phyloP scores from a whole-genome alignment of 441 rosid species.

The Populus hybrid region DNA sequence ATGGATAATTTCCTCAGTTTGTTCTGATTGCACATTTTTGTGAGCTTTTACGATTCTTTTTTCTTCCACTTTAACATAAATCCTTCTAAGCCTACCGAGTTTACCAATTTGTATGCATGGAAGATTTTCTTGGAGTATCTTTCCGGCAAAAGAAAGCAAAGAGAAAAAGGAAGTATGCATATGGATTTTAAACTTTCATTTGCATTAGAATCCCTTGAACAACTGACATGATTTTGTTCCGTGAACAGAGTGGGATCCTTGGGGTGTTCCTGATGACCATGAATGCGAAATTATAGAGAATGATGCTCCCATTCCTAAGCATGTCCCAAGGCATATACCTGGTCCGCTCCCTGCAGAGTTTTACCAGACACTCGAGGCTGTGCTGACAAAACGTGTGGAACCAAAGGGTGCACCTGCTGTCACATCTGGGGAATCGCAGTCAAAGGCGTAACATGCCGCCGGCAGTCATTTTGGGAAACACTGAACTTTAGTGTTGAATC shows the following conservation, averaged over 20 bases:
- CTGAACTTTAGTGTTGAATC: constrained; percentile 4
- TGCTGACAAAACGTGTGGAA: constrained; percentile 19
- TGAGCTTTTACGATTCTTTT: background rate
- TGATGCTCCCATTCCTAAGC: constrained; percentile 83
- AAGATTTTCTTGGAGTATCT: background rate
- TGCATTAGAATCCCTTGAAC: background rate
- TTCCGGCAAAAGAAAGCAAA: background rate
- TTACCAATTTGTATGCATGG: background rate
- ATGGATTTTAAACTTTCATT: background rate
- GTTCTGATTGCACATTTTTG: background rate
- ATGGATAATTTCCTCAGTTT: background rate
- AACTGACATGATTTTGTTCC: background rate
- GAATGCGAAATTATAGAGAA: constrained; percentile 83
- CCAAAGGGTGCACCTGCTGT: constrained; percentile 44
- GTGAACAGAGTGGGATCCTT: constrained; percentile 82
- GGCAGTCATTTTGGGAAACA: constrained; percentile 10
- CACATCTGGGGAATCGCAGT: constrained; percentile 42
- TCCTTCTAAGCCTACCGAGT: background rate
- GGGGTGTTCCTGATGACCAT: constrained; percentile 91
- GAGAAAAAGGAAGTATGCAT: background rate
- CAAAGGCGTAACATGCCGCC: constrained; percentile 34
- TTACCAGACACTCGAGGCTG: constrained; percentile 64
- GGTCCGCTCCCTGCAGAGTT: constrained; percentile 86
- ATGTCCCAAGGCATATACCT: constrained; percentile 82
- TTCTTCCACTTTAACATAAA: background rate